Conservation (phyloP, 441 rosid species). For the Croton setiger region DNA sequence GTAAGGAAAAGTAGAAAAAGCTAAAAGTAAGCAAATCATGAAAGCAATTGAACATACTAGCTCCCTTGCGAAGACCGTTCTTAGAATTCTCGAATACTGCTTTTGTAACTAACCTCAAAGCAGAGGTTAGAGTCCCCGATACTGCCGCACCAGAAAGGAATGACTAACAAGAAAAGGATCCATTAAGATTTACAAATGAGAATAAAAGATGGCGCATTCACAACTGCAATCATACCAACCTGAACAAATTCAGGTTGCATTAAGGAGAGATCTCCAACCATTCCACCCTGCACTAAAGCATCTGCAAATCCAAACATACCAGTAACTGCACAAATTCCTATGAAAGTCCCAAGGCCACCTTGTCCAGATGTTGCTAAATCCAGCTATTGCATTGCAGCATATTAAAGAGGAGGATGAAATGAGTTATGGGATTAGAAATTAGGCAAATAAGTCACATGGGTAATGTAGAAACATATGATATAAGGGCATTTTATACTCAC, state of each 20-base stretch:
- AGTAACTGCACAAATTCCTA: constrained; percentile 49
- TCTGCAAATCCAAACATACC: constrained; percentile 64
- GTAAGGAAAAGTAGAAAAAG: too few relatives aligned
- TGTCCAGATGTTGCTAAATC: constrained; percentile 59
- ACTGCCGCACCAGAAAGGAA: constrained; percentile 58
- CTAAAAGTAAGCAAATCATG: not conserved
- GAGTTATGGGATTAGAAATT: not conserved
- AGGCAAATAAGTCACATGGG: too few relatives aligned
- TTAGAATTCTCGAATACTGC: constrained; percentile 56
- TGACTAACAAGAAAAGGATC: constrained; percentile 34
- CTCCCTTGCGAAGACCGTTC: constrained; percentile 76
- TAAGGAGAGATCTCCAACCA: constrained; percentile 68
- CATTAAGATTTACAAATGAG: constrained; percentile 17
- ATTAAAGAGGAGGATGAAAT: not conserved
- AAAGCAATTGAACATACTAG: constrained; percentile 38
- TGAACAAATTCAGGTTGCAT: constrained; percentile 59
- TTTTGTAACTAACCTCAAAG: constrained; percentile 59
- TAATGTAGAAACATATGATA: too few relatives aligned
- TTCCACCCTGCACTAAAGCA: constrained; percentile 73
- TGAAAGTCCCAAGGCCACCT: constrained; percentile 55
- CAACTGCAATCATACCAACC: constrained; percentile 24
- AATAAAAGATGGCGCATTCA: constrained; percentile 28
- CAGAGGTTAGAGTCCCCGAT: constrained; percentile 65
- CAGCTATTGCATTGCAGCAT: constrained; percentile 32
- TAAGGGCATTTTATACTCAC: constrained; percentile 34